phyloP scores from a whole-genome alignment of 257 asterid species.

The Nicotiana knightiana region DNA sequence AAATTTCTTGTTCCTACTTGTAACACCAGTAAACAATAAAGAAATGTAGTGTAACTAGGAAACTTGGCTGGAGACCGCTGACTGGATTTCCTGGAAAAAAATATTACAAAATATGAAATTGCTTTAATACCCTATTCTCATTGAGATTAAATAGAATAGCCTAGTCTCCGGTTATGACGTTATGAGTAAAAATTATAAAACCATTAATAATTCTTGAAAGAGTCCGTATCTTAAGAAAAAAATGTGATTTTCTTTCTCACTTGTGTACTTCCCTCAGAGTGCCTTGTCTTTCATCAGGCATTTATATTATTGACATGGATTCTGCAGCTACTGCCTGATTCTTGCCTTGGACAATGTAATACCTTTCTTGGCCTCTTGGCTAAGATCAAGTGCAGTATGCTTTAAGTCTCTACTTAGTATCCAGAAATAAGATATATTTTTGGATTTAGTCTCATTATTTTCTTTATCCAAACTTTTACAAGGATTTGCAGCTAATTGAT shows the following conservation, averaged over 20 bases:
- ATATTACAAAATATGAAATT: neutral
- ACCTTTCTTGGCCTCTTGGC: neutral
- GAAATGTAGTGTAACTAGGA: neutral
- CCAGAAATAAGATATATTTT: neutral
- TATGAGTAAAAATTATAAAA: neutral
- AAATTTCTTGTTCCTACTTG: neutral
- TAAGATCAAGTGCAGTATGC: neutral
- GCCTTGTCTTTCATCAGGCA: neutral
- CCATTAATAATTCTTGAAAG: neutral
- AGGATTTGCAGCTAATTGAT: slow-evolving; percentile 2
- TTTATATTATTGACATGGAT: neutral
- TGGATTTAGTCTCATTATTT: slow-evolving; percentile 1
- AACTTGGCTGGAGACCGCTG: neutral
- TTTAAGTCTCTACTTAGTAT: neutral
- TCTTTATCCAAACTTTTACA: neutral
- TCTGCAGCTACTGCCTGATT: neutral
- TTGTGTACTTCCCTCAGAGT: neutral
- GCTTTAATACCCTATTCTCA: neutral
- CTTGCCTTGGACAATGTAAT: neutral
- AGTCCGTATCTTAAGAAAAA: neutral
- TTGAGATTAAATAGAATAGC: neutral
- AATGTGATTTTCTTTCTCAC: neutral
- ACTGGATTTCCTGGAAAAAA: neutral
- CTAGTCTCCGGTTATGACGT: neutral
- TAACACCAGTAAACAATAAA: neutral